These are phyloP conservation scores for Candida ponderosae DNA, from an alignment of 805 yeast genomes.

Conservation along the genomic window DNA sequence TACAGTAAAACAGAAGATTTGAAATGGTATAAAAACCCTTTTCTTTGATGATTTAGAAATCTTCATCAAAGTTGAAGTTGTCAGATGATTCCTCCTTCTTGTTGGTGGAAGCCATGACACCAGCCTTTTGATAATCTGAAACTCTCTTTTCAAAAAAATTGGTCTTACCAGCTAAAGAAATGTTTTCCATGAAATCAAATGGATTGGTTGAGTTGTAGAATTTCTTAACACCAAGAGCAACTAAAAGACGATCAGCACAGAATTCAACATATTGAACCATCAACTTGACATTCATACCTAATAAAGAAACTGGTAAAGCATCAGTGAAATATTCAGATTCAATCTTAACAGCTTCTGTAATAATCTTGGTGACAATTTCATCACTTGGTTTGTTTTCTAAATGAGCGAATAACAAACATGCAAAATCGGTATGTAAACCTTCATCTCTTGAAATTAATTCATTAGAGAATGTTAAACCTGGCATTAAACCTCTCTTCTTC, in stretches of 20 bases:
- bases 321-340: constrained; percentile 94
- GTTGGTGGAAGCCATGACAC: constrained; percentile 82
- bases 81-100: constrained; percentile 40
- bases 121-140: constrained; percentile 97
- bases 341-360: constrained; percentile 90
- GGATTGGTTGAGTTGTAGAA: constrained; percentile 85
- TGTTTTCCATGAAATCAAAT: constrained; percentile 98
- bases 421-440: constrained; percentile 98
- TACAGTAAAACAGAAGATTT: no score
- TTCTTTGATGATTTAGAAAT: constrained; percentile 66
- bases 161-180: constrained; percentile 96
- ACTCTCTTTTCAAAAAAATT: constrained; percentile 99
- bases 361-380: constrained; percentile 72
- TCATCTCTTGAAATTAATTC: constrained; percentile 98
- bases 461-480: constrained; percentile 96
- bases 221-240: constrained; percentile 88
- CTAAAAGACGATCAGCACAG: constrained; percentile 90
- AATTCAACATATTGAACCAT: constrained; percentile 99
- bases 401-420: constrained; percentile 90
- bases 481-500: constrained; percentile 98
- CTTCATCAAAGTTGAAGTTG: constrained; percentile 85
- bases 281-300: constrained; percentile 90
- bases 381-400: constrained; percentile 81
- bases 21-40: no score
- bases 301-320: constrained; percentile 85